Conservation (phyloP, 306 rosid species). For the Cucumis melo region DNA sequence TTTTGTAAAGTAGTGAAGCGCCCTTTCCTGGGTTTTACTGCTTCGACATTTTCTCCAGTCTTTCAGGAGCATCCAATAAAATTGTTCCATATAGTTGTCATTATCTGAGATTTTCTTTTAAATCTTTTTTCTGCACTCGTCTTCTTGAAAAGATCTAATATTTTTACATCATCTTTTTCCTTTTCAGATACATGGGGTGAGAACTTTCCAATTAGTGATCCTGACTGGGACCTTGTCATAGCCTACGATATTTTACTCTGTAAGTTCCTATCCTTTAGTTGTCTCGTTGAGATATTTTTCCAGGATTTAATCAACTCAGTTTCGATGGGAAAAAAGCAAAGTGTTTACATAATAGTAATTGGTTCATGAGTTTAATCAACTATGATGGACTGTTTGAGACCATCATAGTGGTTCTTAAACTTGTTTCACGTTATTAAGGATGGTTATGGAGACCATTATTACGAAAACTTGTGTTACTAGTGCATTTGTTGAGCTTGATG, state of each 20-base stretch:
- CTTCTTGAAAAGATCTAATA: neutral
- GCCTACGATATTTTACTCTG: constrained; percentile 86
- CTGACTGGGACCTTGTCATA: constrained; percentile 81
- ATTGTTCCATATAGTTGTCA: neutral
- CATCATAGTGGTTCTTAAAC: neutral
- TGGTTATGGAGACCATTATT: neutral
- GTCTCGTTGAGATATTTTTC: neutral
- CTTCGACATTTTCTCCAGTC: neutral
- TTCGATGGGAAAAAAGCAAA: neutral
- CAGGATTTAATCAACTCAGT: neutral
- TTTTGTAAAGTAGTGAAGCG: neutral
- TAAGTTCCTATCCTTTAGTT: constrained; percentile 23
- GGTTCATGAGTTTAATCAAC: neutral
- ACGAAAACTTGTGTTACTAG: neutral
- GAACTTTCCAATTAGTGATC: constrained; percentile 45
- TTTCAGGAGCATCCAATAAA: neutral
- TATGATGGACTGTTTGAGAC: neutral
- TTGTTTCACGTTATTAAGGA: neutral
- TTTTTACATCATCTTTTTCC: constrained; percentile 6
- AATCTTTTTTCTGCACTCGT: neutral
- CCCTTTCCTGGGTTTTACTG: neutral
- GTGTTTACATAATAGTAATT: neutral
- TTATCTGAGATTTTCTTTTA: neutral
- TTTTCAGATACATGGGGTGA: constrained; percentile 85
- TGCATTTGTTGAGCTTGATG: neutral